Percentiles rank a stretch among this genome's conserved stretches.
Conservation (phyloP, 2,329 filamentous ascomycete genomes). For the Tolypocladium cylindrosporum region DNA sequence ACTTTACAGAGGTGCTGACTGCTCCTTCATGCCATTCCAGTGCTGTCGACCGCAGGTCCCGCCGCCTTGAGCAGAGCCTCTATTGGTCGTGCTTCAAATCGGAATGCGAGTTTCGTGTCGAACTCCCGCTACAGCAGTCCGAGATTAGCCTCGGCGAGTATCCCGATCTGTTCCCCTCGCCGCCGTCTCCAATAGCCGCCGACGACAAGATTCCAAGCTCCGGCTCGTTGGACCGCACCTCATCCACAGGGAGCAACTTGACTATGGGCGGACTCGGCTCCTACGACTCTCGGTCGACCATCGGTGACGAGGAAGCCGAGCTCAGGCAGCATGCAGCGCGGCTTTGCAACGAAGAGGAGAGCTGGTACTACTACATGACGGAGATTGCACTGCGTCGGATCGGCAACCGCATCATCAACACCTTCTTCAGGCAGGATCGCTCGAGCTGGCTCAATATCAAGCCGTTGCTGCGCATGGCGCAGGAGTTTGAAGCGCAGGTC, state of each 20-base stretch:
- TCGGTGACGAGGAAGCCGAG: not conserved
- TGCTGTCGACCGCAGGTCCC: not conserved
- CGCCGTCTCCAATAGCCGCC: not conserved
- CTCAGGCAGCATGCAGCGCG: not conserved
- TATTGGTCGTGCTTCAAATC: not conserved
- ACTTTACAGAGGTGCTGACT: not conserved
- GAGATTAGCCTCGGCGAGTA: not conserved
- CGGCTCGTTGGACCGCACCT: not conserved
- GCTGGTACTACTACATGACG: conserved; percentile 34
- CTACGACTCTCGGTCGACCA: not conserved
- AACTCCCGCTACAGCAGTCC: not conserved
- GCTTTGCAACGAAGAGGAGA: conserved; percentile 16
- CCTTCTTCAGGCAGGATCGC: conserved; percentile 10
- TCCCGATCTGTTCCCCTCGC: not conserved
- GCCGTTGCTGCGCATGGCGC: conserved; percentile 10
- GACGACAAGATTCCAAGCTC: not conserved
- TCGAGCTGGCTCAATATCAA: conserved; percentile 10
- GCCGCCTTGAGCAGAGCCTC: not conserved
- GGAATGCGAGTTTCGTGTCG: not conserved
- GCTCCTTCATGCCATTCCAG: not conserved
- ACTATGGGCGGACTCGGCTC: not conserved
- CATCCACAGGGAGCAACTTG: not conserved
- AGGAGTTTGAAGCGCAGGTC: conserved; percentile 13
- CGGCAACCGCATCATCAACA: conserved; percentile 27
- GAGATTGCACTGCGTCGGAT: conserved; percentile 31